These are phyloP conservation scores for Effrenium voratum DNA, from an alignment of 73 alveolate species.

Conservation along the genomic window DNA sequence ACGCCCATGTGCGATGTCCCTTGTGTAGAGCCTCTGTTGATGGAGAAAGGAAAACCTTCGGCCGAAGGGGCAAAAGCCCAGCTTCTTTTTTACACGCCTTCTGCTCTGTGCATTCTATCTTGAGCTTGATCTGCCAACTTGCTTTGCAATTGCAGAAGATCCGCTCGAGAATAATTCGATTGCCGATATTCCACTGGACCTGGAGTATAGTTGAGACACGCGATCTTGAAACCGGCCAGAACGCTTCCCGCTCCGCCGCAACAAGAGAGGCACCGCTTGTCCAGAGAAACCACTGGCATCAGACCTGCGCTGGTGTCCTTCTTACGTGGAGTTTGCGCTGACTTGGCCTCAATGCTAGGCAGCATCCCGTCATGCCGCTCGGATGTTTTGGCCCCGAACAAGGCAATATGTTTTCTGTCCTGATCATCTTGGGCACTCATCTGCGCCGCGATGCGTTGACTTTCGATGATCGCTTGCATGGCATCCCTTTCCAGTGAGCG, in stretches of 20 bases:
- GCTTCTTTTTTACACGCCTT: not conserved
- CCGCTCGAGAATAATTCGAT: conserved; percentile 55
- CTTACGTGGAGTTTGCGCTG: conserved; percentile 34
- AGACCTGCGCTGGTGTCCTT: not conserved
- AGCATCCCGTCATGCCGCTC: not conserved
- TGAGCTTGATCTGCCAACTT: conserved; percentile 75
- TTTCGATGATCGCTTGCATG: conserved; percentile 62
- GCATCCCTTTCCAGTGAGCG: conserved; percentile 66
- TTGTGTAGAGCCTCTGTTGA: too few relatives aligned
- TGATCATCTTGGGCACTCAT: conserved; percentile 46
- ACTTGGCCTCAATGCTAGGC: conserved; percentile 14
- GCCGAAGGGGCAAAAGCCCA: too few relatives aligned
- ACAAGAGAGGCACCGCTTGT: conserved; percentile 95
- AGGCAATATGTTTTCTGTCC: conserved; percentile 36
- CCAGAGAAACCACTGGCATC: conserved; percentile 84
- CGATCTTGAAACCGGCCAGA: conserved; percentile 95
- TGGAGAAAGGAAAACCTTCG: too few relatives aligned
- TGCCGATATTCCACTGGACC: conserved; percentile 95
- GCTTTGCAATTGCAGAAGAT: conserved; percentile 69
- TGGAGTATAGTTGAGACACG: conserved; percentile 95
- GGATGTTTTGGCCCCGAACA: conserved; percentile 43
- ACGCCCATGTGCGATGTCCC: too few relatives aligned
- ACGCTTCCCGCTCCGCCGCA: conserved; percentile 93
- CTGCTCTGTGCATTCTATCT: conserved; percentile 67
- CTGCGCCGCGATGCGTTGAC: conserved; percentile 70